Evolutionary conservation across 2,329 filamentous ascomycete species (phyloP), one percentile per base, ranked within the genome.

Genomic region (Endocalyx cinctus): DNA sequence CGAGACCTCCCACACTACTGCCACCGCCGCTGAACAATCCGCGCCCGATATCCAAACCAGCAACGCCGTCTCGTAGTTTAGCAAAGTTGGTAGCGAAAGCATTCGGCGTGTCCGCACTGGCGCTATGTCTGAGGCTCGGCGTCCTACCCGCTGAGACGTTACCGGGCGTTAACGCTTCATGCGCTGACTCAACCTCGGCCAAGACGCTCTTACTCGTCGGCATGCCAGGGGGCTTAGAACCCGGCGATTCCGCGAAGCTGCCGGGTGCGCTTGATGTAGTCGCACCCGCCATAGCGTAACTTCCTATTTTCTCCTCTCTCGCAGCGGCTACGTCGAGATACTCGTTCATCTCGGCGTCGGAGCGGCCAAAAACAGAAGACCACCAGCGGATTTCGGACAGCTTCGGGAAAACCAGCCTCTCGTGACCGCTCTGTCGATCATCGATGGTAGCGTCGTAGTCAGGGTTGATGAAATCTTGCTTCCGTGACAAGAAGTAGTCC

Each of bases 331-430:
- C 64, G 47, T 77, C 70, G 10, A 78, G 62, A 22, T 73, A 67
- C 0, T 77, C 78, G 50, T 98, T 98, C 90, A 98, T 97, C 57
- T 98, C 92, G 34, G 83, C 78, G 47, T 96, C 87, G 3, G 81
- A 81, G 19, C 89, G 77, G 29, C 87, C 87, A 60, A 96, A 98
- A 1, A 83, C 65, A 51, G 92, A 85, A 45, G 82, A 74, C 92
- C 92, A 98, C 92, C 92, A 98, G 39, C 87, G 76, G n/a, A 92
- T 76, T 41, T 94, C 82, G 10, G 76, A 75, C 1, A 83, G 66
- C 4, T 75, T 72, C 1, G 92, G 90, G 45, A 97, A 84, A 11
- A 98, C 72, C 6, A 98, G 74, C 4, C 88, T 75, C 55, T 95
- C 89, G 38, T 82, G 80, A 5, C 86, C 87, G 35, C 84, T 79